Percentiles rank a stretch among this genome's conserved stretches.
phyloP scores from a whole-genome alignment of 106 monocot genomes.

The Dioscorea dumetorum region DNA sequence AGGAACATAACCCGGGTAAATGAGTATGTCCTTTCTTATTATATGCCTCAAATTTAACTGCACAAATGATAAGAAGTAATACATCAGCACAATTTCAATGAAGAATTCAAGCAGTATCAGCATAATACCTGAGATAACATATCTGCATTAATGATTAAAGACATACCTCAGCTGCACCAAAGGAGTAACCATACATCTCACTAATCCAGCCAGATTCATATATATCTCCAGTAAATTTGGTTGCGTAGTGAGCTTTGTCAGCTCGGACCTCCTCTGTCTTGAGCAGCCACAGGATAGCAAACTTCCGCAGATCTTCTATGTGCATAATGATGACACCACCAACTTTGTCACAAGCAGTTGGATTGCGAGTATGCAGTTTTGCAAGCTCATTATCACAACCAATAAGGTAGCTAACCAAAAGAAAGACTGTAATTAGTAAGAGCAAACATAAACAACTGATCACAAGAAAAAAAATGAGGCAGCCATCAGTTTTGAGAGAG shows the following conservation, averaged over 20 bases:
- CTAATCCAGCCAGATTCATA: conserved; percentile 97
- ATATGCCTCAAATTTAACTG: conserved; percentile 84
- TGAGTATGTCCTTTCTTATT: conserved; percentile 61
- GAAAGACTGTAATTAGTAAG: conserved; percentile 4
- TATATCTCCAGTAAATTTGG: conserved; percentile 88
- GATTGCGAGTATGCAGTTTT: conserved; percentile 76
- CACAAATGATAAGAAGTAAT: conserved; percentile 11
- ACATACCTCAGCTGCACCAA: conserved; percentile 92
- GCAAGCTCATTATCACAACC: conserved; percentile 96
- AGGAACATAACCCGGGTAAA: conserved; percentile 95
- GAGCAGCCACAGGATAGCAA: conserved; percentile 93
- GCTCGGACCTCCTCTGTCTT: conserved; percentile 97
- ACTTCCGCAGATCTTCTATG: conserved; percentile 84
- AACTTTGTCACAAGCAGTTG: conserved; percentile 93
- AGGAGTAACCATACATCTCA: conserved; percentile 99
- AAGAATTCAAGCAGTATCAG: too few relatives aligned
- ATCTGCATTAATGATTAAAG: neutral
- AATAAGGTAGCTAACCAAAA: conserved; percentile 73
- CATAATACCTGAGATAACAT: too few relatives aligned
- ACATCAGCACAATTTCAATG: neutral
- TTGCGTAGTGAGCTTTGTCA: conserved; percentile 89
- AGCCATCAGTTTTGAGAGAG: neutral
- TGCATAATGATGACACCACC: conserved; percentile 99
- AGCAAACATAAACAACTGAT: too few relatives aligned
- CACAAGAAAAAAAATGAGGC: too few relatives aligned